These are phyloP conservation scores for Zymoseptoria crescenta DNA, from an alignment of 2,329 filamentous ascomycete species.

Conservation along the genomic window DNA sequence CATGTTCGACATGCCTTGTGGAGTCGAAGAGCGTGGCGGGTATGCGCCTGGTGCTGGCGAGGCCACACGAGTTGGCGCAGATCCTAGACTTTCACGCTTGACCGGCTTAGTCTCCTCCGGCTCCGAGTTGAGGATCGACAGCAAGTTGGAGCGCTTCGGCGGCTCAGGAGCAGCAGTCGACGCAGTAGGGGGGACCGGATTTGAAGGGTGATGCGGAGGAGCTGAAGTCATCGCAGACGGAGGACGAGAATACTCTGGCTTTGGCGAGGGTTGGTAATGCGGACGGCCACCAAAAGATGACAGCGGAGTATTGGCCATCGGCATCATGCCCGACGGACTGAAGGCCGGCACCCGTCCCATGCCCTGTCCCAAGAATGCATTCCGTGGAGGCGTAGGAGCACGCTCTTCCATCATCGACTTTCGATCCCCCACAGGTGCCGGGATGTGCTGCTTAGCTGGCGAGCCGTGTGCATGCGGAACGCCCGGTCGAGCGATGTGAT, in stretches of 20 bases:
- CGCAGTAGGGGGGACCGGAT: constrained; percentile 18
- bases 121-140: constrained; percentile 30
- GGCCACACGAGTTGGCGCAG: constrained; percentile 18
- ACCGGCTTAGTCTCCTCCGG: constrained; percentile 19
- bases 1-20: constrained; percentile 15
- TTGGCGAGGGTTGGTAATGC: constrained; percentile 24
- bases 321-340: constrained; percentile 1
- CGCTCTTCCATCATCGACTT: constrained; percentile 25
- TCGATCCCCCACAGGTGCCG: constrained; percentile 19
- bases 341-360: constrained; percentile 13
- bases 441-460: constrained; percentile 19
- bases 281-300: constrained; percentile 15
- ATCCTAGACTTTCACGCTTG: constrained; percentile 25
- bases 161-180: constrained; percentile 25
- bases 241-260: constrained; percentile 25
- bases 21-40: constrained; percentile 6
- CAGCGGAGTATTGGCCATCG: constrained; percentile 13
- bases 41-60: constrained; percentile 18
- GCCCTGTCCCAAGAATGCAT: constrained; percentile 10
- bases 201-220: constrained; percentile 12
- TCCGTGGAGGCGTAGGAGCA: constrained; percentile 20
- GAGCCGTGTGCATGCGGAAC: constrained; percentile 21
- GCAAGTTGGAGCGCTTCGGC: constrained; percentile 32
- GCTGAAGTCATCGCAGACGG: constrained; percentile 20
- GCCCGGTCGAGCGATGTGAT: constrained; percentile 13